Evolutionary conservation across 2,329 filamentous ascomycete genomes (phyloP), one percentile per base, ranked within the genome.

Genomic region (Endothia cerciana): DNA sequence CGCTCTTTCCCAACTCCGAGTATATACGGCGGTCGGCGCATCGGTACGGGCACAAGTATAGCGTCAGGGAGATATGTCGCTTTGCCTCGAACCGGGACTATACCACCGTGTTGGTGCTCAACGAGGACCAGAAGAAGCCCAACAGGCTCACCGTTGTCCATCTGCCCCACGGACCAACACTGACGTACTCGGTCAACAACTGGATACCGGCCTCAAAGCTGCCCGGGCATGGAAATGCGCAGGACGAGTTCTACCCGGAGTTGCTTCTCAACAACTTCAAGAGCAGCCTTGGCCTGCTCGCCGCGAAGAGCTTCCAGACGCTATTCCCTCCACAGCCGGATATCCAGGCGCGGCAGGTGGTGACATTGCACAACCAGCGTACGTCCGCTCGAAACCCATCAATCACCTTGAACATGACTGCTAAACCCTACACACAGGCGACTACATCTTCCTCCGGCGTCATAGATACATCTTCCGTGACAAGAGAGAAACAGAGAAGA

Each of bases 211-310:
- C 92, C 60, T 92, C 91, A 75, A 92, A 91, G 70, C 84, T 99
- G 17, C 93, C 93, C 0, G 94, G 94, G 1, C 94, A 99, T 76
- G 95, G 79, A 58, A 94, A 94, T 71, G 87, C 93, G 0, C 97
- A 94, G 1, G 91, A 92, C 59, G 66, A 65, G 30, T 94, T 97
- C 79, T 93, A 92, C 74, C 93, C 94, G 0, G 94, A 97, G 78
- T 83, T 97, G 85, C 76, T 97, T 43, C 84, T 97, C 61, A 98
- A 98, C 79, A 94, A 95, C 76, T 99, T 99, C 83, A 91, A 91
- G 73, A 99, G 95, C 0, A 93, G 94, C 0, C 84, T 99, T 1
- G 95, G 95, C 79, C 83, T 97, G 11, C 82, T 98, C 47, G 93
- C 94, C 0, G 94, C 94, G 10, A 89, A 93, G 73, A 82, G 97